These are phyloP conservation scores for Diplodia seriata DNA, from an alignment of 2,329 filamentous ascomycete genomes.

Conservation along the genomic window DNA sequence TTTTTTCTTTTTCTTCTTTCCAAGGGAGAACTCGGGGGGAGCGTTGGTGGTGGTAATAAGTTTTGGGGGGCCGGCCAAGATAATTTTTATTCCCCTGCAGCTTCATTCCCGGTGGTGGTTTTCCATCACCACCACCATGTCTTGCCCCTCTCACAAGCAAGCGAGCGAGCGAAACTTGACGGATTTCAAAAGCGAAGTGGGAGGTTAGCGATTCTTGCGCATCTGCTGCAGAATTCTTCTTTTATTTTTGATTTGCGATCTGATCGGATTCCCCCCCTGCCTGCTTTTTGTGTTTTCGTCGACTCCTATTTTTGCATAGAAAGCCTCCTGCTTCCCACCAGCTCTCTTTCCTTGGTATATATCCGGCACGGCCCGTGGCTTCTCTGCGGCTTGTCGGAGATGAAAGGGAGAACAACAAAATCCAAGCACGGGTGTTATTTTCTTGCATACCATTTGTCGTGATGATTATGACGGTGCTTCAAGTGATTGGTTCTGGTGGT, in stretches of 20 bases:
- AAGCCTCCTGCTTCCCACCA: neutral
- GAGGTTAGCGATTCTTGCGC: conserved; percentile 12
- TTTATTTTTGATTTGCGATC: neutral
- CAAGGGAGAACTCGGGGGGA: neutral
- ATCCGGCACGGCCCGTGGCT: neutral
- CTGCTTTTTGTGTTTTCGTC: neutral
- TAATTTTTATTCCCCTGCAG: neutral
- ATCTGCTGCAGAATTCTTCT: neutral
- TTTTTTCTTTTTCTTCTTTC: neutral
- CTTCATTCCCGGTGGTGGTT: neutral
- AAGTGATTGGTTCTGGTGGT: neutral
- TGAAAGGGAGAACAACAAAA: neutral
- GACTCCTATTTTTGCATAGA: conserved; percentile 3
- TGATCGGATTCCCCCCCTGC: neutral
- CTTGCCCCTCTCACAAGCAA: neutral
- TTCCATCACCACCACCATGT: neutral
- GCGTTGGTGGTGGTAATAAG: neutral
- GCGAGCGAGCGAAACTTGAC: neutral
- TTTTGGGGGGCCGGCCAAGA: neutral
- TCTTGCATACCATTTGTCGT: neutral
- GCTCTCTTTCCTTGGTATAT: neutral
- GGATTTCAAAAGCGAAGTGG: conserved; percentile 1
- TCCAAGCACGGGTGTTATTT: neutral
- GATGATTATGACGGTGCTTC: neutral
- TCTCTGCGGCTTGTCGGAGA: neutral